These are phyloP conservation scores for Protomyces inundatus DNA, from an alignment of 1,139 yeast genomes.

Conservation along the genomic window DNA sequence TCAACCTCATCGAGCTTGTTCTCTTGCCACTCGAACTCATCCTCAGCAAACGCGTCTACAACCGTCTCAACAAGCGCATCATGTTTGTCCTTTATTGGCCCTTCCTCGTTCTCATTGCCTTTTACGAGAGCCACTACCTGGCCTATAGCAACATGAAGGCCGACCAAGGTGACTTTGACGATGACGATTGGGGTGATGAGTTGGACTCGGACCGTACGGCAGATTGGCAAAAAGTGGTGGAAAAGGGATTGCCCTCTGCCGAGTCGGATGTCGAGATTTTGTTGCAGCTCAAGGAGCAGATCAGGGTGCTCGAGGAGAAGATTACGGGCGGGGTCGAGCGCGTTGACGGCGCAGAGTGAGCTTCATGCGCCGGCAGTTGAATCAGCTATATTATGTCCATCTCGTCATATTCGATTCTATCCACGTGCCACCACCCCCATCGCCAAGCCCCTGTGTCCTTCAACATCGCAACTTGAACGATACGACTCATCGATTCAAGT, in stretches of 20 bases:
- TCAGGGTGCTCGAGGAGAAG: slow-evolving; percentile 6
- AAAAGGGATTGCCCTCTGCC: slow-evolving; percentile 74
- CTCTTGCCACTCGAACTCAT: slow-evolving; percentile 46
- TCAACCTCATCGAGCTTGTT: slow-evolving; percentile 62
- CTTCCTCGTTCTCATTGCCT: slow-evolving; percentile 55
- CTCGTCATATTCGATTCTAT: no score
- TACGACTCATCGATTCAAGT: no score
- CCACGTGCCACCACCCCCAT: no score
- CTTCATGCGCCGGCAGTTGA: no score
- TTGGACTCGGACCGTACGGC: slow-evolving; percentile 72
- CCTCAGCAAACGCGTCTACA: slow-evolving; percentile 37
- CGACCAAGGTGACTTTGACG: slow-evolving; percentile 53
- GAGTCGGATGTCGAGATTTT: slow-evolving; percentile 54
- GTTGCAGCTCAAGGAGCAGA: not conserved
- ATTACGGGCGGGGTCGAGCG: not conserved
- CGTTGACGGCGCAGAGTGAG: no score
- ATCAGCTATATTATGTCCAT: no score
- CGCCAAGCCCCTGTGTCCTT: no score
- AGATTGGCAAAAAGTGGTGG: slow-evolving; percentile 77
- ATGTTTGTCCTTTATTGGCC: slow-evolving; percentile 70
- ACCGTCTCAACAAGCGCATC: slow-evolving; percentile 46
- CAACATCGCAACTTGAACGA: no score
- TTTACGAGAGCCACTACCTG: slow-evolving; percentile 9
- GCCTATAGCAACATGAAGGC: slow-evolving; percentile 32
- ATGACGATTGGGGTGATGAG: slow-evolving; percentile 35